Conservation (phyloP, 2,329 filamentous ascomycete genomes). For the Alternaria brassicae region DNA sequence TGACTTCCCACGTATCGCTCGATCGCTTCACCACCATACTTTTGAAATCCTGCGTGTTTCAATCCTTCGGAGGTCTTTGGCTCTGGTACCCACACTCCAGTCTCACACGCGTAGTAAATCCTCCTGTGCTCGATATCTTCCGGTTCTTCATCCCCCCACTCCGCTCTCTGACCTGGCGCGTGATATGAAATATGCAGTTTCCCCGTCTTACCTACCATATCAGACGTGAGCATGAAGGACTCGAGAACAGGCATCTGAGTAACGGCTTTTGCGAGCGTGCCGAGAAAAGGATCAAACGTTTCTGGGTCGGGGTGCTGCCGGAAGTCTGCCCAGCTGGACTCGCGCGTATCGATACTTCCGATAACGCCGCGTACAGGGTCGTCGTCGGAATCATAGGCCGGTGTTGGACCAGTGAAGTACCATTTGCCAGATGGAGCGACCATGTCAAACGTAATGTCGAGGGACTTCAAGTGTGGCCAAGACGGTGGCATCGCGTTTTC, state of each 20-base stretch:
- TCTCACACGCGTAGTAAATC: slow-evolving; percentile 14
- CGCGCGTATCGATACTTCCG: not conserved
- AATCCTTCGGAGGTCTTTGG: slow-evolving; percentile 1
- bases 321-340: slow-evolving; percentile 8
- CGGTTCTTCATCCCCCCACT: slow-evolving; percentile 9
- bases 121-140: slow-evolving; percentile 1
- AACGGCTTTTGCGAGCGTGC: slow-evolving; percentile 26
- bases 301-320: slow-evolving; percentile 19
- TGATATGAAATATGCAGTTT: slow-evolving; percentile 15
- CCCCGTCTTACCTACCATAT: not conserved
- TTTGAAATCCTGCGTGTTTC: slow-evolving; percentile 5
- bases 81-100: slow-evolving; percentile 11
- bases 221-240: slow-evolving; percentile 13
- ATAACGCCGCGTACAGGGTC: slow-evolving; percentile 6
- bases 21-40: slow-evolving; percentile 6
- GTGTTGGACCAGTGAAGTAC: slow-evolving; percentile 21
- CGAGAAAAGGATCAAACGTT: slow-evolving; percentile 24
- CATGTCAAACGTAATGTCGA: slow-evolving; percentile 17
- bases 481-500: slow-evolving; percentile 1
- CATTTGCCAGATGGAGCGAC: slow-evolving; percentile 16
- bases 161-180: slow-evolving; percentile 5
- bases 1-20: slow-evolving; percentile 12
- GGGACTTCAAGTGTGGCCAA: slow-evolving; percentile 20
- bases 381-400: not conserved
- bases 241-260: slow-evolving; percentile 19